These are phyloP conservation scores for Aquilaria sinensis DNA, from an alignment of 345 rosid genomes.

Conservation along the genomic window DNA sequence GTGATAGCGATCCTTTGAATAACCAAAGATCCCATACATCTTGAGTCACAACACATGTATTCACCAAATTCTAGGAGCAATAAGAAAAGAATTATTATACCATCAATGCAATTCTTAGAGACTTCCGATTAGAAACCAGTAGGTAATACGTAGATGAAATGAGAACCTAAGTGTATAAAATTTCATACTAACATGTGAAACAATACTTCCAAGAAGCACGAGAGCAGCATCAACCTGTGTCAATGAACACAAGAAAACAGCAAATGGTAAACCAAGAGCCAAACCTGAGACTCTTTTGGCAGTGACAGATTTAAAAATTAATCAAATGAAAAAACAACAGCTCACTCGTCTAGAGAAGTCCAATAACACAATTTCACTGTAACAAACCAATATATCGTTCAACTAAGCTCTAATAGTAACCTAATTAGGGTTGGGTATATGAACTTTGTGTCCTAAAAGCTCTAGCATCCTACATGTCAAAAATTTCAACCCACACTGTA, in stretches of 20 bases:
- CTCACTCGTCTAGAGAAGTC: too few relatives aligned
- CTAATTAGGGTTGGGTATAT: too few relatives aligned
- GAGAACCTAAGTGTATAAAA: not conserved
- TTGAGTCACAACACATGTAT: conserved; percentile 53
- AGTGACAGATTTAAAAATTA: too few relatives aligned
- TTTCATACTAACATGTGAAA: conserved; percentile 49
- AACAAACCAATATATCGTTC: too few relatives aligned
- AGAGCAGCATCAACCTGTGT: conserved; percentile 83
- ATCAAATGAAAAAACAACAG: not conserved
- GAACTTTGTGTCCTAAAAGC: too few relatives aligned
- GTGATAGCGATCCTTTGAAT: conserved; percentile 60
- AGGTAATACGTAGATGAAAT: not conserved
- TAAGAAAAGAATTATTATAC: conserved; percentile 1
- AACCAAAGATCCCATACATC: conserved; percentile 86
- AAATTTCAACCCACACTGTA: not conserved
- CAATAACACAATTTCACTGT: too few relatives aligned
- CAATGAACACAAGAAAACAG: conserved; percentile 14
- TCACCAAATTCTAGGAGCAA: conserved; percentile 45
- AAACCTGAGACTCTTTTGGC: not conserved
- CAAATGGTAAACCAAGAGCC: conserved; percentile 9
- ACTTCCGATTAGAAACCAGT: not conserved
- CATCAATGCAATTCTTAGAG: not conserved
- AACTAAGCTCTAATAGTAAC: too few relatives aligned
- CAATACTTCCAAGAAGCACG: conserved; percentile 64
- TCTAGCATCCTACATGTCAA: too few relatives aligned